Conservation (phyloP, 208 protist species). For the Leishmania arabica region DNA sequence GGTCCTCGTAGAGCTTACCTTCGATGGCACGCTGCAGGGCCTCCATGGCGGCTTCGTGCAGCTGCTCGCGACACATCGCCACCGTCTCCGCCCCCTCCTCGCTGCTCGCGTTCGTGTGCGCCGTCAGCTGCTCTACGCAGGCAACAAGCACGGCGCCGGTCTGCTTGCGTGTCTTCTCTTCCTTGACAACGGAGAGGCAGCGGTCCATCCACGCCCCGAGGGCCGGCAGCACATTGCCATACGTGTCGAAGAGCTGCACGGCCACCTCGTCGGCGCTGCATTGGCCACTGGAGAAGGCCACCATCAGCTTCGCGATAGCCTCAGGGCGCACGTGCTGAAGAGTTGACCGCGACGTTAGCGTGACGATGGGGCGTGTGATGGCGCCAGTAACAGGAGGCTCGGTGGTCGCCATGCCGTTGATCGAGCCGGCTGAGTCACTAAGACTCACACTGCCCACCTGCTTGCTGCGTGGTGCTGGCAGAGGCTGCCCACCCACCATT, state of each 20-base stretch:
- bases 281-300: constrained; percentile 27
- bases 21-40: constrained; percentile 51
- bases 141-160: constrained; percentile 55
- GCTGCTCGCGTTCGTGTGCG: constrained; percentile 13
- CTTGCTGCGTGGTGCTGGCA: constrained; percentile 52
- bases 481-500: constrained; percentile 45
- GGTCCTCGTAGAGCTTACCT: constrained; percentile 70
- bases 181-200: constrained; percentile 70
- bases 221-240: constrained; percentile 46
- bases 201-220: constrained; percentile 62
- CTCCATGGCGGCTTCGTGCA: constrained; percentile 49
- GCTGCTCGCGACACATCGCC: constrained; percentile 27
- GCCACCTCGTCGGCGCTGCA: constrained; percentile 35
- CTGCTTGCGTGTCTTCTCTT: constrained; percentile 54
- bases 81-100: constrained; percentile 19
- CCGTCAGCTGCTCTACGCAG: constrained; percentile 21
- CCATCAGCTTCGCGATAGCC: constrained; percentile 68
- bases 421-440: constrained; percentile 20
- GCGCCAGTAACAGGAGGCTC: constrained; percentile 18
- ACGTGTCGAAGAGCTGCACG: constrained; percentile 42
- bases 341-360: constrained; percentile 24
- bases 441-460: constrained; percentile 27
- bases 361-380: constrained; percentile 13
- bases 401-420: constrained; percentile 13
- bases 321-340: constrained; percentile 36